Evolutionary conservation across 2,329 filamentous ascomycete species (phyloP).

Genomic region (Aurifilum marmelostoma): DNA sequence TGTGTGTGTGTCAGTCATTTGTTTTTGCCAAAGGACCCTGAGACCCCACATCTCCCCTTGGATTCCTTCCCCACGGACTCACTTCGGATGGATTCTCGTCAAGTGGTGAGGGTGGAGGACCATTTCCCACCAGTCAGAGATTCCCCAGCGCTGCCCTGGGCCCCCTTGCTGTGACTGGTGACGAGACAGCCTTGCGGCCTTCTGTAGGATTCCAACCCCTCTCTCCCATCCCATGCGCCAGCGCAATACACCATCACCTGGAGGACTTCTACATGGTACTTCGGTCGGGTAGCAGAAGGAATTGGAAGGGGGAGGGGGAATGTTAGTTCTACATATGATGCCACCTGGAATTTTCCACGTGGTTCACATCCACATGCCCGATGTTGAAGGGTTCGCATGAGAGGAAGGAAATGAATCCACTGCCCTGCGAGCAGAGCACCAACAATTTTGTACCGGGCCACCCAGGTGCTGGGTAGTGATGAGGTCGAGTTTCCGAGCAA

Average conservation of each 20-base stretch:
- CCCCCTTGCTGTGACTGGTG: neutral
- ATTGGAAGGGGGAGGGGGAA: no score
- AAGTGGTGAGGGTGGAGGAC: neutral
- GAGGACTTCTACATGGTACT: neutral
- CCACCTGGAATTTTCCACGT: no score
- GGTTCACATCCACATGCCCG: no score
- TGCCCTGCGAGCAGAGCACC: no score
- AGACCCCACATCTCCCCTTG: neutral
- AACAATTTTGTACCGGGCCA: no score
- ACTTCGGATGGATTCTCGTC: neutral
- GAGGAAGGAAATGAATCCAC: no score
- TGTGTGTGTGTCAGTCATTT: neutral
- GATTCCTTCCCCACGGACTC: constrained; percentile 1
- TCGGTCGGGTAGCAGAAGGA: neutral
- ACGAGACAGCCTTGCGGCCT: neutral
- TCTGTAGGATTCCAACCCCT: neutral
- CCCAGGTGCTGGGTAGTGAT: neutral
- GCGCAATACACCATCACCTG: neutral
- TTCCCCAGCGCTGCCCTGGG: neutral
- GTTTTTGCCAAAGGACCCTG: constrained; percentile 5
- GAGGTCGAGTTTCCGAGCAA: neutral
- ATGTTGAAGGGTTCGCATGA: no score
- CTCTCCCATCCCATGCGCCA: neutral
- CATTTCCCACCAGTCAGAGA: constrained; percentile 5
- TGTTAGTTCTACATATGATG: no score